A percentile compares a stretch with the other conserved stretches of the same genome.
Conservation (phyloP, 371 early-diverging fungal species). For the Mucor racemosus region DNA sequence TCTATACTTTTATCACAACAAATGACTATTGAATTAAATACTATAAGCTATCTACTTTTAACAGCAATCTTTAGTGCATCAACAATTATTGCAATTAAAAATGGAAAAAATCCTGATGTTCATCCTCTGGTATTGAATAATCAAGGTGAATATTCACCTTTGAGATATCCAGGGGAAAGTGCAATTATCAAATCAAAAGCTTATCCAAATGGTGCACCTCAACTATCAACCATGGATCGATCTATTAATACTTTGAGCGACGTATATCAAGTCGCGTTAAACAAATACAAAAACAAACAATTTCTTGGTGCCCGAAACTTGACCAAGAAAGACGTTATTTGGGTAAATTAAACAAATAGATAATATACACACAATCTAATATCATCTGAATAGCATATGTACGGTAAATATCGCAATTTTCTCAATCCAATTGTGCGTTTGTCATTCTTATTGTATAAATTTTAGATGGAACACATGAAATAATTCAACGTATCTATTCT, state of each 20-base stretch:
- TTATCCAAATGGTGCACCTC: conserved; percentile 47
- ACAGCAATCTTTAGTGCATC: conserved; percentile 24
- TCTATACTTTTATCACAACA: background rate
- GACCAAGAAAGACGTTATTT: too few species aligned
- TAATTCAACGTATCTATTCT: too few species aligned
- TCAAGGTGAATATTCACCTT: conserved; percentile 55
- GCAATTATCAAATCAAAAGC: conserved; percentile 63
- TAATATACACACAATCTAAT: too few species aligned
- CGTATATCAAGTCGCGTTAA: conserved; percentile 35
- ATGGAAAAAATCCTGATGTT: conserved; percentile 64
- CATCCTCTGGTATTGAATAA: conserved; percentile 68
- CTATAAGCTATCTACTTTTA: conserved; percentile 27
- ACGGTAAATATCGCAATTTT: too few species aligned
- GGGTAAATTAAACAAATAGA: too few species aligned
- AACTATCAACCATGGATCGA: conserved; percentile 23
- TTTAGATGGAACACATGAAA: conserved; percentile 13
- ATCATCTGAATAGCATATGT: too few species aligned
- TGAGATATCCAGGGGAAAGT: conserved; percentile 54
- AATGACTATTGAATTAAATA: conserved; percentile 23
- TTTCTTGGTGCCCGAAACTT: conserved; percentile 11
- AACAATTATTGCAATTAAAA: conserved; percentile 30
- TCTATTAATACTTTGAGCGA: conserved; percentile 40
- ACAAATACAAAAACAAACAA: conserved; percentile 18
- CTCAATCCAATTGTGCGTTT: too few species aligned
- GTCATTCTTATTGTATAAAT: background rate